Base-by-base conservation (phyloP, 2,329 filamentous ascomycete genomes). In the Colletotrichum sp. region DNA sequence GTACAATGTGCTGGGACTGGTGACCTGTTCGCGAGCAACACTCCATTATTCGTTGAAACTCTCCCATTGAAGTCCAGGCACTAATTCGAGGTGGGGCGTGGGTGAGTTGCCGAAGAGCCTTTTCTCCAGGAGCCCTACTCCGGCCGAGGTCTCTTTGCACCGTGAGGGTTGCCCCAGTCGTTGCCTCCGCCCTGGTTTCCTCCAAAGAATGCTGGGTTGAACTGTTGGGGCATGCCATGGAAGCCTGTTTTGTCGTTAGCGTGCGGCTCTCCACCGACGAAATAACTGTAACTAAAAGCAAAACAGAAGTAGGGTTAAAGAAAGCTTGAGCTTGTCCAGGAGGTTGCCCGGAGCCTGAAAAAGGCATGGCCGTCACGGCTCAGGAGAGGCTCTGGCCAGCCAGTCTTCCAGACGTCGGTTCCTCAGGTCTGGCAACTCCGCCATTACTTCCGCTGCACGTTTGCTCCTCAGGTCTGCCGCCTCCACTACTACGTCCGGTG, bases 101-200 rank as follows among this genome's bases (percentile, higher is more conserved):
- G 43, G 43, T 48, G 43, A 48, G 43, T 48, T 48, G 43, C 43
- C 18, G 43, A 48, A 26, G 59, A 61, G 18, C 39, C 34, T 57
- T 55, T 30, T 12, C n/a, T 39, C 28, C 70, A 24, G 18, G 64
- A 65, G 30, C 66, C 74, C 83, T 87, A 90, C 82, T 96, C 95
- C 76, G 94, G 94, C 77, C 95, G 91, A 78, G 94, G 93, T 79
- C 95, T 90, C 86, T 97, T 97, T 5, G 93, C 92, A 34, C 94
- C 94, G 79, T 96, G 95, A 7, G 95, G 95, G 81, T 96, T 96
- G 88, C 94, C 94, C 84, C 92, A 92, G 71, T 93, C 93, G 74
- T 92, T 85, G 71, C 85, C 86, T 64, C 84, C 87, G 55, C 85
- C 84, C 78, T 90, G 89, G 79, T 88, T 85, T 67, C 86, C 86